A percentile compares a stretch with the other conserved stretches of the same genome.
Evolutionary conservation across 371 early-diverging fungal genomes (phyloP).

Genomic region (Syncephalastrum racemosum): DNA sequence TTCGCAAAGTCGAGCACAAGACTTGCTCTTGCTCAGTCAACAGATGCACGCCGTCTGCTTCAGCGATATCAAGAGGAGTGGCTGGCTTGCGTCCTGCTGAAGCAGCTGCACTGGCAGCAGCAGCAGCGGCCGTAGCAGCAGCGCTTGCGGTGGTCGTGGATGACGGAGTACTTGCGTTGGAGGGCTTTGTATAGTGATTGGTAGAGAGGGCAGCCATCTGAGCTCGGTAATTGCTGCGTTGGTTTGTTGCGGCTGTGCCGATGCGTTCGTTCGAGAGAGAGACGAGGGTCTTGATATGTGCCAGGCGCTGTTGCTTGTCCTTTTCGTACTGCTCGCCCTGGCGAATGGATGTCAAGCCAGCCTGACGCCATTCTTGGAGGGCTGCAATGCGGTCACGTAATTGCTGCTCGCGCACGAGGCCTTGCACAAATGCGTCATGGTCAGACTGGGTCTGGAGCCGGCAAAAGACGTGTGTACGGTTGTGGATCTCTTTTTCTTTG

Average conservation of each 20-base stretch:
- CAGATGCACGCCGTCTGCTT: constrained; percentile 85
- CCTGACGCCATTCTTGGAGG: constrained; percentile 88
- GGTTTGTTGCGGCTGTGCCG: constrained; percentile 15
- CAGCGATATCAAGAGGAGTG: constrained; percentile 74
- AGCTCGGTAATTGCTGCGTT: constrained; percentile 22
- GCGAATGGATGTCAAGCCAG: constrained; percentile 78
- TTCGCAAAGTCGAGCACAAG: constrained; percentile 79
- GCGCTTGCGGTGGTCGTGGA: constrained; percentile 1
- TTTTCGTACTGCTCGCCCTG: constrained; percentile 76
- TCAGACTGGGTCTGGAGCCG: constrained; percentile 83
- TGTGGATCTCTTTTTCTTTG: constrained; percentile 83
- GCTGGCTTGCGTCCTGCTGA: constrained; percentile 55
- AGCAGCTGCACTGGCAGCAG: constrained; percentile 31
- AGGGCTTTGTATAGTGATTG: constrained; percentile 7
- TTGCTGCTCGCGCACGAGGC: constrained; percentile 73
- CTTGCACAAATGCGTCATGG: constrained; percentile 80
- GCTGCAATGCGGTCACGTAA: constrained; percentile 79
- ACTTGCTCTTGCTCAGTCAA: constrained; percentile 77
- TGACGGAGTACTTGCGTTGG: constrained; percentile 1
- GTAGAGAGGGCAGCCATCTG: constrained; percentile 22
- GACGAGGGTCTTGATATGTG: constrained; percentile 40
- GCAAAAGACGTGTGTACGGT: constrained; percentile 86
- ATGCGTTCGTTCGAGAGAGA: constrained; percentile 41
- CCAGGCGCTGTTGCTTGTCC: constrained; percentile 51
- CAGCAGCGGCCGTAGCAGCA: constrained; percentile 7